phyloP scores from a whole-genome alignment of 2,329 filamentous ascomycete genomes.

The Lachnellula occidentalis region DNA sequence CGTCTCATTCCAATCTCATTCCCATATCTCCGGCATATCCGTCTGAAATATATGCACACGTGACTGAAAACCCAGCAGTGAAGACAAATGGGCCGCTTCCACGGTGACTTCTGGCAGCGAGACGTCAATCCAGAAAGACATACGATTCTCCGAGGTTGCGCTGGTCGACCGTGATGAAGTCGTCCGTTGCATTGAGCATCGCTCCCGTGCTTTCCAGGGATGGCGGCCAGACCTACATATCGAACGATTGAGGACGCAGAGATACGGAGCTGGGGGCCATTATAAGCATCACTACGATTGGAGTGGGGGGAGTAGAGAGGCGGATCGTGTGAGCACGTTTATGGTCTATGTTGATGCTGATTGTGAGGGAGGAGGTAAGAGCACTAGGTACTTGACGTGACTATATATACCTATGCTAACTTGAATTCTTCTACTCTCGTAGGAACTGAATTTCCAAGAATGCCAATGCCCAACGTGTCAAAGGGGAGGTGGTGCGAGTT shows the following conservation, averaged over 20 bases:
- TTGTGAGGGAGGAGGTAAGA: constrained; percentile 45
- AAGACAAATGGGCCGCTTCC: constrained; percentile 46
- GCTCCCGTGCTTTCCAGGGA: constrained; percentile 54
- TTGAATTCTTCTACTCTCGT: not conserved
- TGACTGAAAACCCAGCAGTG: constrained; percentile 23
- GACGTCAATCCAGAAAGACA: constrained; percentile 40
- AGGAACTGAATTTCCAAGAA: constrained; percentile 52
- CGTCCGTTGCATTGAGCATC: constrained; percentile 53
- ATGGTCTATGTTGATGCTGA: constrained; percentile 54
- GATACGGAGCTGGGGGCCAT: constrained; percentile 55
- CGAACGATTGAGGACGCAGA: constrained; percentile 55
- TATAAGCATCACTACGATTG: constrained; percentile 58
- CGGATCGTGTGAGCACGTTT: constrained; percentile 48
- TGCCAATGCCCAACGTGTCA: constrained; percentile 37
- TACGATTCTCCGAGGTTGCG: constrained; percentile 48
- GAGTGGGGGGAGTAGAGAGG: constrained; percentile 36
- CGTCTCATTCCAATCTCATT: too few relatives aligned
- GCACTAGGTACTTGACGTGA: too few relatives aligned
- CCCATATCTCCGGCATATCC: too few relatives aligned
- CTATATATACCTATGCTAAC: not conserved
- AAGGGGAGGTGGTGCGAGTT: constrained; percentile 49
- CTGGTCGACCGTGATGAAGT: constrained; percentile 41
- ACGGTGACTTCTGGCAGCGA: constrained; percentile 47
- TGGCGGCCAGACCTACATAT: constrained; percentile 53
- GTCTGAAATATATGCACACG: not conserved